These are phyloP conservation scores for Ophidiomyces ophidiicola DNA, from an alignment of 2,329 filamentous ascomycete genomes.

Conservation along the genomic window DNA sequence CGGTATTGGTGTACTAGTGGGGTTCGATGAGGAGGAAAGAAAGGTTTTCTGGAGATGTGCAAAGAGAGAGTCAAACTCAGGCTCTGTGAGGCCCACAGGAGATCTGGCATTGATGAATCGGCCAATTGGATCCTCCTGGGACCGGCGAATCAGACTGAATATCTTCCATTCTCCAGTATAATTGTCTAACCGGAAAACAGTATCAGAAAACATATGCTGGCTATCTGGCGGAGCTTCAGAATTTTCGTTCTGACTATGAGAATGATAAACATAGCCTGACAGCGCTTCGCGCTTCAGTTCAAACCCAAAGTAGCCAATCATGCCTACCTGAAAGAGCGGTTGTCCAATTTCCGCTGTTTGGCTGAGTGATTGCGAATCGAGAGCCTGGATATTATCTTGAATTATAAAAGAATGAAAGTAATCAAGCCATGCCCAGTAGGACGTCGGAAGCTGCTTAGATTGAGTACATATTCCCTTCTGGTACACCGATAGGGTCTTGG, in stretches of 20 bases:
- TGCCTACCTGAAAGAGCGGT: conserved; percentile 13
- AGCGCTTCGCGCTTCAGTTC: conserved; percentile 14
- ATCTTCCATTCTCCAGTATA: conserved; percentile 14
- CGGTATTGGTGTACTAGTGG: conserved; percentile 3
- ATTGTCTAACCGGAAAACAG: conserved; percentile 13
- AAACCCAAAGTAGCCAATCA: conserved; percentile 14
- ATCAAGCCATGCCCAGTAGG: conserved; percentile 14
- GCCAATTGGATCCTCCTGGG: conserved; percentile 29
- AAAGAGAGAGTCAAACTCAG: conserved; percentile 10
- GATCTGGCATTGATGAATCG: conserved; percentile 35
- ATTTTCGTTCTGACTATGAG: background rate
- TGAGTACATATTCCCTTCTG: conserved; percentile 11
- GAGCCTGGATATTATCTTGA: conserved; percentile 9
- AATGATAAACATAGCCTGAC: conserved; percentile 12
- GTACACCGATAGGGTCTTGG: conserved; percentile 8
- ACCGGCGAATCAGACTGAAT: conserved; percentile 14
- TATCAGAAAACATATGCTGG: conserved; percentile 13
- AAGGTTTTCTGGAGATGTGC: conserved; percentile 6
- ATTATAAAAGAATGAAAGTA: conserved; percentile 11
- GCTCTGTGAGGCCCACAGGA: conserved; percentile 10
- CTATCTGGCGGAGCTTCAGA: conserved; percentile 6
- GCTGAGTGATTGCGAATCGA: conserved; percentile 7
- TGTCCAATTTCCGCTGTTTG: conserved; percentile 13
- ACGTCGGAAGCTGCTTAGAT: conserved; percentile 5
- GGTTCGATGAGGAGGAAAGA: conserved; percentile 3